Percentiles rank a stretch among this genome's conserved stretches.
Evolutionary conservation across 768 basidiomycete genomes (phyloP).

Genomic region (Russula emetica): DNA sequence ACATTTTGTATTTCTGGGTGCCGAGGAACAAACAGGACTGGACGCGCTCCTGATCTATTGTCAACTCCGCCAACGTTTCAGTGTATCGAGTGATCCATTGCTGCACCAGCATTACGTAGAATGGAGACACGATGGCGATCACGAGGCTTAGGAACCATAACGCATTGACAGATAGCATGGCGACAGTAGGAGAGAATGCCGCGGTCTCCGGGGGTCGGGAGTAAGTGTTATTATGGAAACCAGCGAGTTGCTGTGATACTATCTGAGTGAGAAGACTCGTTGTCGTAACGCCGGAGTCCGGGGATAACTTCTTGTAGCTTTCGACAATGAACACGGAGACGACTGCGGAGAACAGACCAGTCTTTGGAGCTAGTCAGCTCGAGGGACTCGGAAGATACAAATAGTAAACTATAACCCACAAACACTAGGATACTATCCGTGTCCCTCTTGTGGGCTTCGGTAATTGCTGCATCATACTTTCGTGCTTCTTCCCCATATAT

Average conservation of each 20-base stretch:
- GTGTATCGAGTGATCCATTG: slow-evolving; percentile 19
- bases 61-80: background rate
- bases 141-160: slow-evolving; percentile 22
- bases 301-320: slow-evolving; percentile 25
- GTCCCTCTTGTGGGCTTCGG: slow-evolving; percentile 12
- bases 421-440: slow-evolving; percentile 20
- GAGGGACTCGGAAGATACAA: too few species aligned
- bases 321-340: slow-evolving; percentile 28
- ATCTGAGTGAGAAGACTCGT: too few species aligned
- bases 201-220: too few species aligned
- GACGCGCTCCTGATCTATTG: slow-evolving; percentile 2
- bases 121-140: slow-evolving; percentile 13
- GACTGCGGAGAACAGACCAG: slow-evolving; percentile 30
- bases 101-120: slow-evolving; percentile 20
- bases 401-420: slow-evolving; percentile 4
- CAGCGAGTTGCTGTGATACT: too few species aligned
- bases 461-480: slow-evolving; percentile 1
- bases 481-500: slow-evolving; percentile 6
- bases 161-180: slow-evolving; percentile 14
- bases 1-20: slow-evolving; percentile 9
- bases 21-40: slow-evolving; percentile 18
- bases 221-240: too few species aligned
- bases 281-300: slow-evolving; percentile 9
- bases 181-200: background rate
- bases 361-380: slow-evolving; percentile 14